These are phyloP conservation scores for Jamesozyma piceae DNA, from an alignment of 805 yeast genomes.

Conservation along the genomic window DNA sequence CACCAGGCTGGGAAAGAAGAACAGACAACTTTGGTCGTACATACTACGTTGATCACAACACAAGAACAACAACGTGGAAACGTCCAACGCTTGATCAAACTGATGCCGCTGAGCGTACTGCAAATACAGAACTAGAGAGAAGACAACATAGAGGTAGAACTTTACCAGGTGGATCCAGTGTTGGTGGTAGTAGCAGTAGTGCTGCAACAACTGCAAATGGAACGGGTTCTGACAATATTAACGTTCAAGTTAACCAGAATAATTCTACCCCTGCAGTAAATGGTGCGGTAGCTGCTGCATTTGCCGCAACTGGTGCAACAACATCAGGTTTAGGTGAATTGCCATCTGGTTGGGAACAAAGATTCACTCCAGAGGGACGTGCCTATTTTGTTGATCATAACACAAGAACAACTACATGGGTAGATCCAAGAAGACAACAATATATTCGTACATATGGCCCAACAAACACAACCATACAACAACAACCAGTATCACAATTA, in stretches of 20 bases:
- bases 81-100: slow-evolving; percentile 80
- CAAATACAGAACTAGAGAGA: slow-evolving; percentile 76
- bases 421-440: slow-evolving; percentile 98
- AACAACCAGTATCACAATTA: slow-evolving; percentile 93
- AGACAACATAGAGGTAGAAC: slow-evolving; percentile 86
- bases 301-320: slow-evolving; percentile 69
- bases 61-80: slow-evolving; percentile 98
- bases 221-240: slow-evolving; percentile 8
- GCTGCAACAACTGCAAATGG: background rate
- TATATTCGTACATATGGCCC: slow-evolving; percentile 91
- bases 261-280: slow-evolving; percentile 37
- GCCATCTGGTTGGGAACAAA: slow-evolving; percentile 98
- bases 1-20: slow-evolving; percentile 98
- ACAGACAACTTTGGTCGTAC: slow-evolving; percentile 97
- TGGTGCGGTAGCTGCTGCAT: slow-evolving; percentile 54
- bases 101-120: slow-evolving; percentile 43
- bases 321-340: slow-evolving; percentile 94
- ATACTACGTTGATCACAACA: slow-evolving; percentile 94
- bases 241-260: slow-evolving; percentile 41
- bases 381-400: slow-evolving; percentile 98
- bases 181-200: slow-evolving; percentile 10
- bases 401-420: slow-evolving; percentile 99
- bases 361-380: slow-evolving; percentile 96
- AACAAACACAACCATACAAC: slow-evolving; percentile 80
- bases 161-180: slow-evolving; percentile 52